Conservation (phyloP, 2,329 filamentous ascomycete genomes). For the Cladosporium sp. region DNA sequence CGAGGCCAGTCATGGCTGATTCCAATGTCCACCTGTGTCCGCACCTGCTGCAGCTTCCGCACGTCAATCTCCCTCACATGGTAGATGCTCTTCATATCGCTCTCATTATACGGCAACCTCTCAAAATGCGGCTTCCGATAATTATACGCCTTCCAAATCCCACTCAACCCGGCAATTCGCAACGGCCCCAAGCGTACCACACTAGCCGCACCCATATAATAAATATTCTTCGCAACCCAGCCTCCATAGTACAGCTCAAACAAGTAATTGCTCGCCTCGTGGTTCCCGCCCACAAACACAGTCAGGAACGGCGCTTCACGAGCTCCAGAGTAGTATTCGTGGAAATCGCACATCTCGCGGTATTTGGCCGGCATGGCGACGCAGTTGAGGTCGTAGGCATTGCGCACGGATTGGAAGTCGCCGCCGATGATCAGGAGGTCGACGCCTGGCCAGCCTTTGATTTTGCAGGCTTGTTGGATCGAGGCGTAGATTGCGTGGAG, state of each 20-base stretch:
- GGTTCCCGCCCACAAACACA: constrained; percentile 90
- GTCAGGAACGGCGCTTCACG: constrained; percentile 82
- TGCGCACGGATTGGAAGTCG: constrained; percentile 92
- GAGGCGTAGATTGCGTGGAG: constrained; percentile 89
- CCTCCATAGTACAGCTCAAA: constrained; percentile 95
- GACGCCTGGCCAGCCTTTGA: constrained; percentile 75
- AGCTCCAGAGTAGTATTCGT: constrained; percentile 84
- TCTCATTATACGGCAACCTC: constrained; percentile 75
- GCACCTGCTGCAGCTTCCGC: constrained; percentile 81
- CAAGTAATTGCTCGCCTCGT: constrained; percentile 87
- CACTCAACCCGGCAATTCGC: constrained; percentile 84
- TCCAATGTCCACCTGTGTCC: constrained; percentile 86
- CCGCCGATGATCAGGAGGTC: constrained; percentile 94
- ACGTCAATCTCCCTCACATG: constrained; percentile 87
- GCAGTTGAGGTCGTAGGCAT: constrained; percentile 80
- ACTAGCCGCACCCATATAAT: constrained; percentile 93
- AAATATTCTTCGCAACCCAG: constrained; percentile 96
- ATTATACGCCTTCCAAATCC: constrained; percentile 92
- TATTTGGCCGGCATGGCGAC: constrained; percentile 91
- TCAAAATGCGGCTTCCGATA: constrained; percentile 84
- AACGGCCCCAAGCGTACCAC: constrained; percentile 80
- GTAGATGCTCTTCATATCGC: constrained; percentile 80
- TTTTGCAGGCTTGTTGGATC: constrained; percentile 66
- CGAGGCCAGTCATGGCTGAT: constrained; percentile 96
- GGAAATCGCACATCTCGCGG: constrained; percentile 85